Evolutionary conservation across 2,329 filamentous ascomycete genomes (phyloP), one percentile per base, ranked within the genome.

Genomic region (Nannizzia gypsea): DNA sequence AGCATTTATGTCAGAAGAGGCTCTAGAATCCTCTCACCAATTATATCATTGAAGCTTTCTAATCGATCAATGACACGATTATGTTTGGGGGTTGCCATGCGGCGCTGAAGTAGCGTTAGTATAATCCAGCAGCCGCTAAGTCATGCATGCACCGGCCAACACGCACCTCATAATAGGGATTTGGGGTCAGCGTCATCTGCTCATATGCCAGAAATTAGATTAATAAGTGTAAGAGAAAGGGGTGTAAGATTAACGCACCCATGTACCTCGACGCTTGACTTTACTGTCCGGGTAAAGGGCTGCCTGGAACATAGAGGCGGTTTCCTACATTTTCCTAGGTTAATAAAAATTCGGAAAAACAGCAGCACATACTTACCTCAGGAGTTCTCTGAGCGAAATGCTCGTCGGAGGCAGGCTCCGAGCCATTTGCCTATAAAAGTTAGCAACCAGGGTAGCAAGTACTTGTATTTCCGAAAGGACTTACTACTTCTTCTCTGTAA

Each of bases 1-100:
- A 34, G 31, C 31, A 9, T 34, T 9, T 34, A 34, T 34, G 31
- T 1, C 31, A 34, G 6, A 34, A 8, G 11, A 34, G 6, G 6
- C 31, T 34, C 6, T 8, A 9, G 11, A 34, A 34, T 2, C 6
- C 6, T 20, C 59, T 62, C 40, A 62, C 61, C 61, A n/a, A 62
- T 60, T 52, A 62, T 46, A 8, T 42, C 38, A 28, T 54, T 62
- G 42, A 62, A 59, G 24, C 24, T 56, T 22, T 62, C 61, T 13
- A 62, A 17, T 6, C 52, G 40, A 34, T 62, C 61, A 3, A 55
- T 46, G 54, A 61, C 52, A 15, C 55, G 28, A 31, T 36, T 31
- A 34, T 61, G 48, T 24, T 58, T 58, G 20, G 52, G 54, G 28
- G 40, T 42, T 5, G 54, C 31, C 20, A n/a, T 22, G 6, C 54